Percentiles rank a stretch among this genome's conserved stretches.
These are phyloP conservation scores for Rubroboletus pulcherrimus DNA, from an alignment of 768 basidiomycete genomes.

Conservation along the genomic window DNA sequence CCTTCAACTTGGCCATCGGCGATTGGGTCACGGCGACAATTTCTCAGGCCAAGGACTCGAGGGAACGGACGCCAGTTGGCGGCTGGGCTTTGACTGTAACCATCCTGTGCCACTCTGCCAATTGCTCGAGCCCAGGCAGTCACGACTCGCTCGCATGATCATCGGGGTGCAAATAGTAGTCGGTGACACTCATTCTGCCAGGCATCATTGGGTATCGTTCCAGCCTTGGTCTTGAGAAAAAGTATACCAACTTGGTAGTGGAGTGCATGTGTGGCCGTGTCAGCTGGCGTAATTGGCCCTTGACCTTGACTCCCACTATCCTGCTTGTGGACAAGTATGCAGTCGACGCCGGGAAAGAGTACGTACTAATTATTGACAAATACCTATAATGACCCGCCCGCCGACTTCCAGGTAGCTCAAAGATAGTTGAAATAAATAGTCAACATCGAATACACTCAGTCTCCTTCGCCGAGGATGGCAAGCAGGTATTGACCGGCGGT, in stretches of 20 bases:
- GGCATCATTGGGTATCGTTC: background rate
- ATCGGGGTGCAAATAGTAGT: background rate
- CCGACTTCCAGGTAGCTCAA: background rate
- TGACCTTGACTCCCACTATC: too few relatives aligned
- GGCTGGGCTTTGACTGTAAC: background rate
- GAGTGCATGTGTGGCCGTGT: too few relatives aligned
- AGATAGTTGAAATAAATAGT: background rate
- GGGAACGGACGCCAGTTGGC: background rate
- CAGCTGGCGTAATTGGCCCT: too few relatives aligned
- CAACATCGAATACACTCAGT: background rate
- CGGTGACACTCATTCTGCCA: background rate
- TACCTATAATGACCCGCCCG: background rate
- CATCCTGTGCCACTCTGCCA: conserved; percentile 1
- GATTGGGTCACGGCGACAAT: background rate
- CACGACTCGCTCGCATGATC: background rate
- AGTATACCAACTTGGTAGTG: background rate
- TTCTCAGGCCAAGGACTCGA: background rate
- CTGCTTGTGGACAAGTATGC: background rate
- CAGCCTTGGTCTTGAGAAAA: background rate
- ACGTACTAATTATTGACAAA: background rate
- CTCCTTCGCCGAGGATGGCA: background rate
- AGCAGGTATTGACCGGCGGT: background rate
- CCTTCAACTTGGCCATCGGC: background rate
- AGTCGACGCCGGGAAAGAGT: background rate
- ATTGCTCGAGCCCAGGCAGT: conserved; percentile 1